These are phyloP conservation scores for Colletotrichum godetiae DNA, from an alignment of 2,329 filamentous ascomycete genomes.

Conservation along the genomic window DNA sequence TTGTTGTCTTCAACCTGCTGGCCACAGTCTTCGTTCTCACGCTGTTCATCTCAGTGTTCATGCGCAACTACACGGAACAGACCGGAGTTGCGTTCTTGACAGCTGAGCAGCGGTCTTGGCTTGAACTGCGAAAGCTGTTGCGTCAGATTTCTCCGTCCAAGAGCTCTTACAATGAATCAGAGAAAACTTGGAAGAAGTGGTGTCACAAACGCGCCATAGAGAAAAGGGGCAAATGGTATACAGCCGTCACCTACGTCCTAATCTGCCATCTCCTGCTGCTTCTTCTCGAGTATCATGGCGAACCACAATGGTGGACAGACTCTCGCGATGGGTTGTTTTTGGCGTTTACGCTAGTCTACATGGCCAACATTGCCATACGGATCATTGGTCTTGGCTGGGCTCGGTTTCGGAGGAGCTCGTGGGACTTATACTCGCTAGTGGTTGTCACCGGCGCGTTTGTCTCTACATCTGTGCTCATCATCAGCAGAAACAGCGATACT, in stretches of 20 bases:
- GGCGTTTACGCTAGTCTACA: slow-evolving; percentile 82
- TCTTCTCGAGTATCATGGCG: slow-evolving; percentile 85
- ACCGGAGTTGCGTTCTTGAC: slow-evolving; percentile 97
- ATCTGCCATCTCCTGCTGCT: slow-evolving; percentile 86
- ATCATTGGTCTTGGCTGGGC: slow-evolving; percentile 92
- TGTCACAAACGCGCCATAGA: slow-evolving; percentile 94
- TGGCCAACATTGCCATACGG: slow-evolving; percentile 84
- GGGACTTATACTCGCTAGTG: slow-evolving; percentile 91
- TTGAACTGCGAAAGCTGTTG: slow-evolving; percentile 91
- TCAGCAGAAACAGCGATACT: slow-evolving; percentile 66
- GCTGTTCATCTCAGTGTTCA: slow-evolving; percentile 98
- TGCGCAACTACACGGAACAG: slow-evolving; percentile 99
- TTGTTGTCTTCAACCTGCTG: slow-evolving; percentile 95
- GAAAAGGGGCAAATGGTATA: slow-evolving; percentile 93
- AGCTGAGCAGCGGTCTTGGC: slow-evolving; percentile 95
- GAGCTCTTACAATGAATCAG: slow-evolving; percentile 82
- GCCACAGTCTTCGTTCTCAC: slow-evolving; percentile 97
- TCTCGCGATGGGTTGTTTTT: slow-evolving; percentile 83
- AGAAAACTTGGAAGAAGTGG: slow-evolving; percentile 87
- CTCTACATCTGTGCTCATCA: slow-evolving; percentile 81
- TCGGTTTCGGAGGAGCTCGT: slow-evolving; percentile 90
- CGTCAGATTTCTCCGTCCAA: slow-evolving; percentile 96
- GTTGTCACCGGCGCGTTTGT: slow-evolving; percentile 82
- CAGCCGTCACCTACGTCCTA: slow-evolving; percentile 81
- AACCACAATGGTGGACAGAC: slow-evolving; percentile 76